Conservation (phyloP, 768 basidiomycete genomes). For the Trametes villosa region DNA sequence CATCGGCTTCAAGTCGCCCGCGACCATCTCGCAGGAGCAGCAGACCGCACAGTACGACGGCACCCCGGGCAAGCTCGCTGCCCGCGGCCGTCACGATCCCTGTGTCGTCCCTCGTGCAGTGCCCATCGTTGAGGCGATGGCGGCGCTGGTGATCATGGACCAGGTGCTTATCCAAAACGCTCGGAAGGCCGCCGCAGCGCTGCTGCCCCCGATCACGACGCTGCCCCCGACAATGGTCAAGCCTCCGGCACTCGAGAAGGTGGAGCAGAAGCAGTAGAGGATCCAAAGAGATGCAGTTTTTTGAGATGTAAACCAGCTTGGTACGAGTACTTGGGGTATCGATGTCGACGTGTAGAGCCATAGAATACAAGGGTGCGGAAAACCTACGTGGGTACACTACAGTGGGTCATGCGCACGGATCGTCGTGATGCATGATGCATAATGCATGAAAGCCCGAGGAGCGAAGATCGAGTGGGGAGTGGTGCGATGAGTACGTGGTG, state of each 20-base stretch:
- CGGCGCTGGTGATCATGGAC: slow-evolving; percentile 94
- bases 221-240: slow-evolving; percentile 92
- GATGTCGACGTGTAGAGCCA: not conserved
- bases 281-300: not conserved
- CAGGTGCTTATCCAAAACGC: slow-evolving; percentile 89
- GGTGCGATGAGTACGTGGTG: too few species aligned
- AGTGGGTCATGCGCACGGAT: not conserved
- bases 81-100: slow-evolving; percentile 94
- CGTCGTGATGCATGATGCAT: too few species aligned
- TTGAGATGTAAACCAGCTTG: not conserved
- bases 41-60: slow-evolving; percentile 93
- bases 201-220: slow-evolving; percentile 87
- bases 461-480: slow-evolving; percentile 2
- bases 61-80: slow-evolving; percentile 82
- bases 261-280: not conserved
- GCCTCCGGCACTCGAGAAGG: slow-evolving; percentile 41
- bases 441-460: not conserved
- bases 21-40: slow-evolving; percentile 94
- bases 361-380: slow-evolving; percentile 14
- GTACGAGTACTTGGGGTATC: slow-evolving; percentile 3
- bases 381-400: slow-evolving; percentile 9
- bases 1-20: slow-evolving; percentile 97
- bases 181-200: slow-evolving; percentile 68
- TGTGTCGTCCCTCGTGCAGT: slow-evolving; percentile 97
- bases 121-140: slow-evolving; percentile 98